Evolutionary conservation across 2,329 filamentous ascomycete genomes (phyloP).

Genomic region (Escovopsis sp.): DNA sequence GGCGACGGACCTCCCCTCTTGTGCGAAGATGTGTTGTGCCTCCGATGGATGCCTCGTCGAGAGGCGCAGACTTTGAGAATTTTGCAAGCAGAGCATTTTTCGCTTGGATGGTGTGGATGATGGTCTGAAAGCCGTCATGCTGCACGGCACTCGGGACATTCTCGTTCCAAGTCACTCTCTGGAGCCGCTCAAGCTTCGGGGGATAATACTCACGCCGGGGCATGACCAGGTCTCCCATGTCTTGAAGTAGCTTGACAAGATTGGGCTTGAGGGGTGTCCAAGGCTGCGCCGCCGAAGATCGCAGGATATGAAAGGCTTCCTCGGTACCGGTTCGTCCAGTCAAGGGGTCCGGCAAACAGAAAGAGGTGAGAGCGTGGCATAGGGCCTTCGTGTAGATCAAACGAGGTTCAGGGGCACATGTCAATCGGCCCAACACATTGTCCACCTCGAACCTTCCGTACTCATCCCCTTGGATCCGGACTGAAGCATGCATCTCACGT

Average conservation of each 20-base stretch:
- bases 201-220: conserved; percentile 23
- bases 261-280: conserved; percentile 22
- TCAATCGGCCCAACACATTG: conserved; percentile 35
- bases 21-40: background rate
- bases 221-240: conserved; percentile 9
- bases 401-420: conserved; percentile 39
- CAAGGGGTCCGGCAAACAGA: conserved; percentile 38
- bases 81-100: background rate
- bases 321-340: conserved; percentile 45
- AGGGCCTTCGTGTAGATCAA: conserved; percentile 41
- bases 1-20: background rate
- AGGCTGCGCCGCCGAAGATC: conserved; percentile 33
- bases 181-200: conserved; percentile 14
- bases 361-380: conserved; percentile 46
- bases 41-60: too few relatives aligned
- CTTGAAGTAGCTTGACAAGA: conserved; percentile 2
- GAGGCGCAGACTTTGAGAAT: background rate
- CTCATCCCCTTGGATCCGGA: background rate
- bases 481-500: conserved; percentile 25
- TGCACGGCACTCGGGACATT: conserved; percentile 20
- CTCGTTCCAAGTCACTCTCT: conserved; percentile 19
- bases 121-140: conserved; percentile 14
- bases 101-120: background rate
- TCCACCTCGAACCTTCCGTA: conserved; percentile 33
- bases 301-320: conserved; percentile 36